phyloP scores from a whole-genome alignment of 345 rosid species.

The Orychophragmus violaceus region DNA sequence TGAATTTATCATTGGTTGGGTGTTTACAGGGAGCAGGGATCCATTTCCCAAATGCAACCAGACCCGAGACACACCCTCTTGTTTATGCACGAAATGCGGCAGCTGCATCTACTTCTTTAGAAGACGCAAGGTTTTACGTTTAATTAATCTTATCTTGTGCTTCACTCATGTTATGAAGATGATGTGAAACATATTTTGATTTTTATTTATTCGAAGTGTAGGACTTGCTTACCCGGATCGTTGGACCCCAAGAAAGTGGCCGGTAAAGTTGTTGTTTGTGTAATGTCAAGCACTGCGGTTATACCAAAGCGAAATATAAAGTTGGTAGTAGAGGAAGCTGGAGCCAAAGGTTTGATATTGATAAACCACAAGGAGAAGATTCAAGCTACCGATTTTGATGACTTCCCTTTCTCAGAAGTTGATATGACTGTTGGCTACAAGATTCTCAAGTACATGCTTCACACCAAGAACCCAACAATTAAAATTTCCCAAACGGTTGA shows the following conservation, averaged over 20 bases:
- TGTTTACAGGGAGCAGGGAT: slow-evolving; percentile 58
- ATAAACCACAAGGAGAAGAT: slow-evolving; percentile 33
- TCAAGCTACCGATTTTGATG: slow-evolving; percentile 55
- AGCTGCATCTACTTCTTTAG: slow-evolving; percentile 38
- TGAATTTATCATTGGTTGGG: slow-evolving; percentile 1
- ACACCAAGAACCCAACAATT: slow-evolving; percentile 41
- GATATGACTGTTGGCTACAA: slow-evolving; percentile 37
- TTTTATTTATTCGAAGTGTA: no score
- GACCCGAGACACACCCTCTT: slow-evolving; percentile 45
- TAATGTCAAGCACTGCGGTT: slow-evolving; percentile 26
- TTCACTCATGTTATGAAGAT: neutral
- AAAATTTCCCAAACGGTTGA: slow-evolving; percentile 27
- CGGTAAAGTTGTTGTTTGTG: slow-evolving; percentile 58
- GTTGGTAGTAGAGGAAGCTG: slow-evolving; percentile 58
- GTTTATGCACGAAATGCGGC: slow-evolving; percentile 56
- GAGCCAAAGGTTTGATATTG: slow-evolving; percentile 59
- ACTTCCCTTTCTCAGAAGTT: slow-evolving; percentile 55
- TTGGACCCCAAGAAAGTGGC: slow-evolving; percentile 50
- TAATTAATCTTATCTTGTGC: neutral
- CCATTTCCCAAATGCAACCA: slow-evolving; percentile 48
- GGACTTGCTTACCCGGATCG: slow-evolving; percentile 64
- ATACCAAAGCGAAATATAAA: slow-evolving; percentile 39
- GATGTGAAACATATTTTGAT: no score
- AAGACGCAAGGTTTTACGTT: slow-evolving; percentile 53
- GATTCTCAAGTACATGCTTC: slow-evolving; percentile 48